Percentiles rank a stretch among this genome's conserved stretches.
phyloP scores from a whole-genome alignment of 2,329 filamentous ascomycete species.

The Grosmannia clavigera region DNA sequence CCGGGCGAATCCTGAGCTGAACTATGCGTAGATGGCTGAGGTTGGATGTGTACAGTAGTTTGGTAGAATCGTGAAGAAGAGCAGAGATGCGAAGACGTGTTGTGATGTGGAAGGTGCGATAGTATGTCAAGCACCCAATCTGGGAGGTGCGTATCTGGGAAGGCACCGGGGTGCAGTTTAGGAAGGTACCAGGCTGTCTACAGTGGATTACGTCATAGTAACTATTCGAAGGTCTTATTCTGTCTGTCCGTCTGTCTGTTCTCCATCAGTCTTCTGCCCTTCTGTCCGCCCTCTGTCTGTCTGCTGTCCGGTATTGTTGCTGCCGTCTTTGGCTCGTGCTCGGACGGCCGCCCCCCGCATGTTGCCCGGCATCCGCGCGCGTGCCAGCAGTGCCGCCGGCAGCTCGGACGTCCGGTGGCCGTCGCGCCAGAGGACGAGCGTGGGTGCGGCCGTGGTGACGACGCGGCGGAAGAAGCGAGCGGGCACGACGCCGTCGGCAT shows the following conservation, averaged over 20 bases:
- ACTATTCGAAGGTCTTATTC: neutral
- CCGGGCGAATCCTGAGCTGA: constrained; percentile 45
- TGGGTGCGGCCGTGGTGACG: constrained; percentile 38
- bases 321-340: constrained; percentile 12
- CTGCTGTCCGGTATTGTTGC: neutral
- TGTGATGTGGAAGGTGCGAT: neutral
- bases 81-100: neutral
- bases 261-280: neutral
- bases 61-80: neutral
- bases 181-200: too few species aligned
- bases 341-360: constrained; percentile 22
- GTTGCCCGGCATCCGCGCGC: constrained; percentile 27
- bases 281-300: neutral
- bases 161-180: too few species aligned
- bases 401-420: constrained; percentile 56
- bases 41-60: too few species aligned
- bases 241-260: neutral
- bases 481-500: constrained; percentile 49
- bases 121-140: too few species aligned
- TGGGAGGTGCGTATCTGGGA: too few species aligned
- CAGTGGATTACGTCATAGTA: neutral
- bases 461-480: constrained; percentile 60
- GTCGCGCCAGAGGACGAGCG: constrained; percentile 53
- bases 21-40: constrained; percentile 27
- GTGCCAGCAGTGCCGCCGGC: constrained; percentile 39